Evolutionary conservation across 129 eudicot species (phyloP).

Genomic region (Rutidosis leptorrhynchoides): DNA sequence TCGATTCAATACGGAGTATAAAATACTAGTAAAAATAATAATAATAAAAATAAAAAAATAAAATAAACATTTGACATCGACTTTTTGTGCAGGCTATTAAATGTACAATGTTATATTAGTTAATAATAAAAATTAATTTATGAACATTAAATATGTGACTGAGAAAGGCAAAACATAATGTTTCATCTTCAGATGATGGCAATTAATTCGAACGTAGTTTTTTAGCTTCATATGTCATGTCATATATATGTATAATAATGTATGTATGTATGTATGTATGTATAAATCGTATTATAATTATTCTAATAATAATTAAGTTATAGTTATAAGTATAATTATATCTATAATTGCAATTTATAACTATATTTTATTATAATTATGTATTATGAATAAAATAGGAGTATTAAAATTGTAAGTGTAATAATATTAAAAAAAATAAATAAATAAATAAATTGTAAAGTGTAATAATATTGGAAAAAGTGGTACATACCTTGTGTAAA

Average conservation of each 20-base stretch:
- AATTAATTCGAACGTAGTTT: conserved; percentile 9
- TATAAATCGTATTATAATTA: too few species aligned
- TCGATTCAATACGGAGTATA: too few species aligned
- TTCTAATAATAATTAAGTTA: too few species aligned
- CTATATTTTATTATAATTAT: too few species aligned
- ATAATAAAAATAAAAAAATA: not conserved
- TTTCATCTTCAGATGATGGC: conserved; percentile 8
- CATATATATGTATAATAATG: not conserved
- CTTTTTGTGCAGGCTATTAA: conserved; percentile 23
- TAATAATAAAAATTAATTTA: conserved; percentile 1
- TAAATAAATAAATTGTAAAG: too few species aligned
- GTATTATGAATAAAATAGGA: too few species aligned
- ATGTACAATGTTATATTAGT: conserved; percentile 1
- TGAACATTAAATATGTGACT: conserved; percentile 19
- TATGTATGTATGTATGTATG: too few species aligned
- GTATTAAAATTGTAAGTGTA: not conserved
- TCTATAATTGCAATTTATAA: too few species aligned
- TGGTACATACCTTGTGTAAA: conserved; percentile 56
- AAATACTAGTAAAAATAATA: too few species aligned
- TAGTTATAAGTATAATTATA: too few species aligned
- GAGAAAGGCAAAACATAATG: conserved; percentile 10
- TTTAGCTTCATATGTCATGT: not conserved
- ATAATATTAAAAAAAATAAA: not conserved
- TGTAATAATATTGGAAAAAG: too few species aligned
- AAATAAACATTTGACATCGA: not conserved